Conservation (phyloP, 1,139 yeast genomes). For the Scheffersomyces segobiensis region DNA sequence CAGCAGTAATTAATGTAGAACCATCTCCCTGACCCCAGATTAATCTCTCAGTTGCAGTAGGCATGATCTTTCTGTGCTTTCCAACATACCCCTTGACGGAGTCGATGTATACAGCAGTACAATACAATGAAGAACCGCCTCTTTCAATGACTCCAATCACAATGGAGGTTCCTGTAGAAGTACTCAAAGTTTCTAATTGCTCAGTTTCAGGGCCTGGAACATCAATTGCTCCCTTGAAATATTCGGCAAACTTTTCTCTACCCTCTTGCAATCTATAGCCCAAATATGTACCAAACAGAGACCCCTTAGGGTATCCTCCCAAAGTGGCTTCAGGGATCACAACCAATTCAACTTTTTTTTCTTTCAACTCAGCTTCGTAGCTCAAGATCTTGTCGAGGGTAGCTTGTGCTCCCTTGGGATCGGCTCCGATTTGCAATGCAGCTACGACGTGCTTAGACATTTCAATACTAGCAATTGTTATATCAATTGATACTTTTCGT, state of each 20-base stretch:
- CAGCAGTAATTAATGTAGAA: slow-evolving; percentile 32
- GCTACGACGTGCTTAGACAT: slow-evolving; percentile 24
- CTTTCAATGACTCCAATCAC: slow-evolving; percentile 35
- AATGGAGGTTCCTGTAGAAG: slow-evolving; percentile 22
- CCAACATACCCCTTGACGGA: slow-evolving; percentile 32
- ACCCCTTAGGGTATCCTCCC: slow-evolving; percentile 44
- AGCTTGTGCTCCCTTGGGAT: slow-evolving; percentile 28
- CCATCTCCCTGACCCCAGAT: slow-evolving; percentile 47
- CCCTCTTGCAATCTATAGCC: slow-evolving; percentile 39
- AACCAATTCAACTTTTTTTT: slow-evolving; percentile 27
- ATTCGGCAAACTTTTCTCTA: slow-evolving; percentile 31
- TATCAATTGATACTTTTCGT: neutral
- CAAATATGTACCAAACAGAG: slow-evolving; percentile 35
- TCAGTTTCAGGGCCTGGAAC: slow-evolving; percentile 30
- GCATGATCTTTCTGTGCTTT: slow-evolving; percentile 39
- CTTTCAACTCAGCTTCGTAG: slow-evolving; percentile 28
- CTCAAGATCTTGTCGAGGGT: slow-evolving; percentile 33
- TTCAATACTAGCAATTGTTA: neutral
- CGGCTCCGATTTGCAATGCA: slow-evolving; percentile 36
- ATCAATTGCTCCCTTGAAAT: slow-evolving; percentile 25
- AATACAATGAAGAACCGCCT: slow-evolving; percentile 34
- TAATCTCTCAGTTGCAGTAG: slow-evolving; percentile 39
- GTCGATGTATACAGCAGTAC: slow-evolving; percentile 33
- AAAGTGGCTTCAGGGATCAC: slow-evolving; percentile 41
- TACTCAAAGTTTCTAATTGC: slow-evolving; percentile 22